These are phyloP conservation scores for Marvania coccoides DNA, from an alignment of 139 green algal species.

Conservation along the genomic window DNA sequence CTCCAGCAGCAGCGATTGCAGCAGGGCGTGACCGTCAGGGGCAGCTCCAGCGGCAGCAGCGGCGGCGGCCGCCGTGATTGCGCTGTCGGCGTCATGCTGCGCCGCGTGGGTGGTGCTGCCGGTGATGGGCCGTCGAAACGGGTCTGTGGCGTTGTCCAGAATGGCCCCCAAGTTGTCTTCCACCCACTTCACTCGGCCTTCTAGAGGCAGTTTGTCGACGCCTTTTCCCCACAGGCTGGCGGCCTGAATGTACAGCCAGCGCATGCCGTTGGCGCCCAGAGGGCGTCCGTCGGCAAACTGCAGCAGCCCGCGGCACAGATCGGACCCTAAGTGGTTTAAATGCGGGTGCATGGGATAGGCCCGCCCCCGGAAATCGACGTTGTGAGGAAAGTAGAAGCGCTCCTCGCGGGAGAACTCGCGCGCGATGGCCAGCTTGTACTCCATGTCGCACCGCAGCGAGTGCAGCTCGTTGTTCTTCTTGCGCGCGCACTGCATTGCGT, in stretches of 20 bases:
- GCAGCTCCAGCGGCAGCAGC: neutral
- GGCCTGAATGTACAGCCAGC: conserved; percentile 68
- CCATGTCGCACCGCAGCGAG: conserved; percentile 50
- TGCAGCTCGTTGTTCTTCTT: conserved; percentile 55
- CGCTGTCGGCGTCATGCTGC: neutral
- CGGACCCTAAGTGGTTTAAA: conserved; percentile 90
- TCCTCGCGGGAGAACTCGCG: conserved; percentile 42
- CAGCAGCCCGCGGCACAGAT: conserved; percentile 80
- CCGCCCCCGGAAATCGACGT: conserved; percentile 89
- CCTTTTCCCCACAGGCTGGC: conserved; percentile 82
- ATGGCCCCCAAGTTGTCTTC: conserved; percentile 52
- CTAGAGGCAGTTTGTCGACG: conserved; percentile 77
- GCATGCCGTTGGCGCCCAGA: conserved; percentile 68
- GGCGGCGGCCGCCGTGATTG: neutral
- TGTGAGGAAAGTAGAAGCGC: conserved; percentile 86
- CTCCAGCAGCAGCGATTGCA: neutral
- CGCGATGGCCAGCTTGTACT: conserved; percentile 43
- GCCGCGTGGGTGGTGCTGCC: neutral
- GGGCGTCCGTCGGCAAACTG: conserved; percentile 62
- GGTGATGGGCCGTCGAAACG: neutral
- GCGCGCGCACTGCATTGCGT: neutral
- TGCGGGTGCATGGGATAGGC: conserved; percentile 93
- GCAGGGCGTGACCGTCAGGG: neutral
- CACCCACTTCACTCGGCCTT: conserved; percentile 52
- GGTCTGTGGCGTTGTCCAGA: conserved; percentile 38